Conservation (phyloP, 306 rosid species). For the Cicer cuneatum region DNA sequence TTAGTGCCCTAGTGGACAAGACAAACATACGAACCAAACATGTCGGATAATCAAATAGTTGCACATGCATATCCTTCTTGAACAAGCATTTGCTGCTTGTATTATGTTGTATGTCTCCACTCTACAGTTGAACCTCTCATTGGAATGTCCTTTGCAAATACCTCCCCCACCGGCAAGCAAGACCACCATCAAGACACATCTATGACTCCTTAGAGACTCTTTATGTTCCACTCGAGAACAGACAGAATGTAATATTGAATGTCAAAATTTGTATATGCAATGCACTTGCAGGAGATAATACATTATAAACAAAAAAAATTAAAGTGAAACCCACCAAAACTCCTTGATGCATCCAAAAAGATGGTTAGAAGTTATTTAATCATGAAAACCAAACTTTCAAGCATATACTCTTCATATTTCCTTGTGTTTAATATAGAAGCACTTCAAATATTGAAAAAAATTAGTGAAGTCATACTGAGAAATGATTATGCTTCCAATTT, state of each 20-base stretch:
- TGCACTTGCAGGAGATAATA: no score
- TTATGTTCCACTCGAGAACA: no score
- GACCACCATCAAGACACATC: background rate
- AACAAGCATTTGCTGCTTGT: background rate
- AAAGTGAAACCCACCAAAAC: conserved; percentile 7
- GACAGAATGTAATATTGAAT: no score
- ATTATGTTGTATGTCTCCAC: no score
- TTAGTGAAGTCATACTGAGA: background rate
- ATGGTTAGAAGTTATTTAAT: conserved; percentile 6
- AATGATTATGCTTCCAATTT: background rate
- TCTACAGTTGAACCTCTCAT: background rate
- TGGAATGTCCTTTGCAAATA: background rate
- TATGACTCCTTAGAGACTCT: no score
- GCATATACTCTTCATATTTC: background rate
- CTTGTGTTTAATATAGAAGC: conserved; percentile 1
- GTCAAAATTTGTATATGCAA: no score
- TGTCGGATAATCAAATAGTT: no score
- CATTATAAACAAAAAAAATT: no score
- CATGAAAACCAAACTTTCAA: background rate
- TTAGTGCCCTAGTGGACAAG: no score
- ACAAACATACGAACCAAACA: no score
- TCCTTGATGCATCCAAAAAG: background rate
- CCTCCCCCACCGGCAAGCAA: background rate
- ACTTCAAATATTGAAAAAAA: background rate
- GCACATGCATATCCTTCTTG: background rate